These are phyloP conservation scores for Ganoderma meredithae DNA, from an alignment of 1,284 basidiomycete species.

Conservation along the genomic window DNA sequence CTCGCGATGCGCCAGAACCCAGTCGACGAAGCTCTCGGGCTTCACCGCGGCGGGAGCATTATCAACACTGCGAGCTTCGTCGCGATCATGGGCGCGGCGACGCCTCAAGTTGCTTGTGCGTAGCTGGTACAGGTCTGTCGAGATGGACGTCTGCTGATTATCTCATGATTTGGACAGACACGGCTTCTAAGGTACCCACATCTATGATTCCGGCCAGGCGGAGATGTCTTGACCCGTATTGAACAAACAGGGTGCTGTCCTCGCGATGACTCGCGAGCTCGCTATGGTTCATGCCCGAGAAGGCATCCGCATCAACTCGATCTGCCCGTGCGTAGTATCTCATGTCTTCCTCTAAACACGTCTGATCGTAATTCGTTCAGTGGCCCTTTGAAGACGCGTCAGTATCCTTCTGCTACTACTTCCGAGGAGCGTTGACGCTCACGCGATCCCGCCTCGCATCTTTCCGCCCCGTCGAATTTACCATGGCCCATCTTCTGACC, in stretches of 20 bases:
- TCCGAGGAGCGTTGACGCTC: not conserved
- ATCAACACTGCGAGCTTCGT: constrained; percentile 99
- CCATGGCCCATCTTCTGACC: not conserved
- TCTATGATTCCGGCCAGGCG: not conserved
- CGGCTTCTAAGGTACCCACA: constrained; percentile 76
- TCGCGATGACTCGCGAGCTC: constrained; percentile 97
- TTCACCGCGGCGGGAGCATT: constrained; percentile 89
- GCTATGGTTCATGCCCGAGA: constrained; percentile 98
- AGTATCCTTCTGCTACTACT: constrained; percentile 38
- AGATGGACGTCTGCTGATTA: too few relatives aligned
- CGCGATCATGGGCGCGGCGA: constrained; percentile 92
- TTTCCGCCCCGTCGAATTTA: not conserved
- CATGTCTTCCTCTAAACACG: not conserved
- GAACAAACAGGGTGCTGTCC: constrained; percentile 83
- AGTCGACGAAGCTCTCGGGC: constrained; percentile 79
- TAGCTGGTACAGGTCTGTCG: constrained; percentile 27
- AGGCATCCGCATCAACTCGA: constrained; percentile 93
- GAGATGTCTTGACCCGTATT: not conserved
- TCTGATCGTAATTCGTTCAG: constrained; percentile 48
- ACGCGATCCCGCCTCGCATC: not conserved
- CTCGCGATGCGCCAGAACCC: constrained; percentile 94
- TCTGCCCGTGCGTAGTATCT: constrained; percentile 85
- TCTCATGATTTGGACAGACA: constrained; percentile 57
- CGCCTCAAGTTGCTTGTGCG: constrained; percentile 94
- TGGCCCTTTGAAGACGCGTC: constrained; percentile 91